Base-by-base conservation (phyloP, 345 rosid genomes). In the Eucalyptus shirleyi region DNA sequence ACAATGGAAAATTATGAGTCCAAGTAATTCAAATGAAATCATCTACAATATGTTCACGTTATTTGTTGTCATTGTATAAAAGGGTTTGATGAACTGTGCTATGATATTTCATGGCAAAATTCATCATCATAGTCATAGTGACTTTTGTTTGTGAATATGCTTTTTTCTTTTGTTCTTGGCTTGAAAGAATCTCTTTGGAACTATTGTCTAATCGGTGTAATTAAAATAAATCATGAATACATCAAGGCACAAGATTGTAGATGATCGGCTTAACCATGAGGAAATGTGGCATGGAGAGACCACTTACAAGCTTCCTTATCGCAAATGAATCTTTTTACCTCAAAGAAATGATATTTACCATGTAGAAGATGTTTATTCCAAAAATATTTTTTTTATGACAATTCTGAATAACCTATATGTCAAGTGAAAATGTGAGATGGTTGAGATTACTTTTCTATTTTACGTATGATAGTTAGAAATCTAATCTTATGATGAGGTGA, bases 351-450 rank as follows among this genome's bases (percentile, higher is more conserved):
- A 3, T 2, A 50, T 16, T 50, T 50, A 50, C 19, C 19, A 16
- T 50, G 19, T 42, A 42, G 44, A 42, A 42, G 44, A 42, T 6
- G 6, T 42, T 42, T 42, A 40, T 42, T 42, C 44, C 44, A 42
- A 42, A 6, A 1, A 42, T 42, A 1, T 4, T 6, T 2, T 42
- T 42, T 42, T 42, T 42, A 6, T 2, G 7, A 42, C 44, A 2
- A 6, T 7, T 6, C 7, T 42, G 44, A 42, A 8, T 42, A 42
- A 42, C 44, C 44, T 42, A 42, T 42, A 42, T 6, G 2, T 42
- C 44, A 42, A 42, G 44, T 42, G 44, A 42, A 42, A 42, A 42
- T 6, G 44, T 42, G 7, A 6, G 44, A 42, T 2, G 44, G 37
- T 34, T 34, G 37, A 34, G 37, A 34, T 34, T 34, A 34, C 37